phyloP scores from a whole-genome alignment of 75 land plant species.

The Pinus tabuliformis region DNA sequence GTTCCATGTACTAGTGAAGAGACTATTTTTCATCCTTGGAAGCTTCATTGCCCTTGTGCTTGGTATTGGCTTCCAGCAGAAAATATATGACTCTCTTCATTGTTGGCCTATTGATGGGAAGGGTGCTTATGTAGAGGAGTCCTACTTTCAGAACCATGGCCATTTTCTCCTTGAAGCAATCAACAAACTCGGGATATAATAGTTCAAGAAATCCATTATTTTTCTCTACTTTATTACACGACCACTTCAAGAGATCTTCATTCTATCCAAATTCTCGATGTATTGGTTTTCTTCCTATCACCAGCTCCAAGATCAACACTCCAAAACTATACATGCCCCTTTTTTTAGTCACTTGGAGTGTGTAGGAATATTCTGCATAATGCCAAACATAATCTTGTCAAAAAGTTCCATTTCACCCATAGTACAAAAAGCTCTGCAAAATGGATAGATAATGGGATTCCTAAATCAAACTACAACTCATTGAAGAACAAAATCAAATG shows the following conservation, averaged over 20 bases:
- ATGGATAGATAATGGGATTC: conserved; percentile 8
- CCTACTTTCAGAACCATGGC: conserved; percentile 54
- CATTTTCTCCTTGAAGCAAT: conserved; percentile 54
- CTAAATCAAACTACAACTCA: background rate
- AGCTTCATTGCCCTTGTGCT: no score
- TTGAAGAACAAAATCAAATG: background rate
- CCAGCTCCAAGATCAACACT: background rate
- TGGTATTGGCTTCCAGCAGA: conserved; percentile 14
- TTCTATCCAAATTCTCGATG: conserved; percentile 14
- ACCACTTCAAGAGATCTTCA: conserved; percentile 22
- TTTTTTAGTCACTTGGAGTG: no score
- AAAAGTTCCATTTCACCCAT: conserved; percentile 6
- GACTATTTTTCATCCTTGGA: no score
- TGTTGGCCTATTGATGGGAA: no score
- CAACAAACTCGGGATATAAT: conserved; percentile 23
- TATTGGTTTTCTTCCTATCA: conserved; percentile 26
- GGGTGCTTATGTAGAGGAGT: conserved; percentile 46
- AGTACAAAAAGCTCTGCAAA: conserved; percentile 5
- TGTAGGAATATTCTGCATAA: no score
- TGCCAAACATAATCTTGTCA: no score
- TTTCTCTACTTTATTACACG: conserved; percentile 12
- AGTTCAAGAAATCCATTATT: no score
- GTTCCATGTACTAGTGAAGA: no score
- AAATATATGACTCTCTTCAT: conserved; percentile 45
- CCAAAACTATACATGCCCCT: no score